phyloP scores from a whole-genome alignment of 305 asterid species.

The Stenogyne calaminthoides region DNA sequence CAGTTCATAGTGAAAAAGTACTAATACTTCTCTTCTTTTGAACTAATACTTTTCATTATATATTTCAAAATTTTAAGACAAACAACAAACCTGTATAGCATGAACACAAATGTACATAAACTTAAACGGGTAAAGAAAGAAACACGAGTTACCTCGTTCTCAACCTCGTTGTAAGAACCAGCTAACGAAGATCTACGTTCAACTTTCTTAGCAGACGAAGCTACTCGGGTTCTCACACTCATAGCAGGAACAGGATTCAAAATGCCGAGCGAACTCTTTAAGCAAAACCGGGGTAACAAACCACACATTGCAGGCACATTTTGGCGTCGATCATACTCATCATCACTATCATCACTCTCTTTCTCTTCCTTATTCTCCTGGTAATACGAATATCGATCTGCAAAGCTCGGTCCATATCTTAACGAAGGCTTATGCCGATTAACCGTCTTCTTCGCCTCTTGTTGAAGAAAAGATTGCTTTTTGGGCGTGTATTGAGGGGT shows the following conservation, averaged over 20 bases:
- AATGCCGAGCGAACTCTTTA: constrained; percentile 52
- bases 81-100: neutral
- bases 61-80: neutral
- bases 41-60: no score
- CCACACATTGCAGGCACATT: constrained; percentile 57
- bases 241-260: constrained; percentile 59
- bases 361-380: constrained; percentile 40
- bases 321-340: constrained; percentile 45
- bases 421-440: constrained; percentile 55
- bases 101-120: neutral
- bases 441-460: constrained; percentile 39
- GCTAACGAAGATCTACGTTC: constrained; percentile 49
- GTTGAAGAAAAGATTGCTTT: constrained; percentile 46
- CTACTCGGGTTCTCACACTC: constrained; percentile 62
- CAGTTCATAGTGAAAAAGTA: no score
- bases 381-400: constrained; percentile 50
- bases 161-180: constrained; percentile 53
- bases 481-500: constrained; percentile 52
- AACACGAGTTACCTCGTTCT: constrained; percentile 54
- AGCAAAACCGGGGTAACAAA: constrained; percentile 76
- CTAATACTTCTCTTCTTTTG: no score
- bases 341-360: constrained; percentile 56
- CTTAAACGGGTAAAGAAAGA: neutral
- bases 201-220: constrained; percentile 45
- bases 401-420: constrained; percentile 90